Percentiles rank a stretch among this genome's conserved stretches.
phyloP scores from a whole-genome alignment of 495 filamentous ascomycete species.

The Aspergillus ellipticus region DNA sequence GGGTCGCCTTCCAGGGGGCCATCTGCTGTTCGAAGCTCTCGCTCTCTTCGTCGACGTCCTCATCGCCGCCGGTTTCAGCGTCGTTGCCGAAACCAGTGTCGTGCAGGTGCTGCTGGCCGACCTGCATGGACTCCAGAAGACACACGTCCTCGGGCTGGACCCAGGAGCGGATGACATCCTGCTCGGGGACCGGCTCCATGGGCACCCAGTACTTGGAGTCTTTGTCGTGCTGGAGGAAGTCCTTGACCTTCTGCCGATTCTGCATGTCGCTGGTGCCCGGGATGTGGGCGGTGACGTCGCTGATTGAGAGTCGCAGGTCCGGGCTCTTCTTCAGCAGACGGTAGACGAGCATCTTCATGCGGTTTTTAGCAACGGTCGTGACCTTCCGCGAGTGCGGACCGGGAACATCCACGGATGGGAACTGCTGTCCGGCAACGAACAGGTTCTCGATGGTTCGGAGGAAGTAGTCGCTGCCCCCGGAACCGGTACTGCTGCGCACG shows the following conservation, averaged over 20 bases:
- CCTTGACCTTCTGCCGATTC: conserved; percentile 92
- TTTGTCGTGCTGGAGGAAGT: conserved; percentile 87
- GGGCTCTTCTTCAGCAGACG: conserved; percentile 73
- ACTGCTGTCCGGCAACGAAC: conserved; percentile 83
- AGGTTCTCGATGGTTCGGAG: conserved; percentile 85
- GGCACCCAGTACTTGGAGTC: conserved; percentile 82
- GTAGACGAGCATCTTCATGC: conserved; percentile 91
- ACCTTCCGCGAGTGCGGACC: conserved; percentile 90
- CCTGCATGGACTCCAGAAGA: conserved; percentile 93
- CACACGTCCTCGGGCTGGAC: conserved; percentile 95
- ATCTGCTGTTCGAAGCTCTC: conserved; percentile 82
- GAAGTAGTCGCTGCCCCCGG: conserved; percentile 69
- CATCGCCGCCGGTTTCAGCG: conserved; percentile 67
- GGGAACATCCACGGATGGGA: conserved; percentile 88
- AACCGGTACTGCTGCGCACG: conserved; percentile 69
- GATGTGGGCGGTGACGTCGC: conserved; percentile 82
- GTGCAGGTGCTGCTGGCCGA: conserved; percentile 77
- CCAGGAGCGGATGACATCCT: conserved; percentile 72
- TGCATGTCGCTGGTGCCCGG: conserved; percentile 88
- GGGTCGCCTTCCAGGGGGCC: conserved; percentile 90
- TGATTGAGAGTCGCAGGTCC: conserved; percentile 63
- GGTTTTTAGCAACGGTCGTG: conserved; percentile 89
- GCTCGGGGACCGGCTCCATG: conserved; percentile 70
- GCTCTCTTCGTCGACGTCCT: conserved; percentile 60
- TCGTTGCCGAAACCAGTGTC: conserved; percentile 77